Conservation (phyloP, 2,329 filamentous ascomycete genomes). For the Fusarium lateritium region DNA sequence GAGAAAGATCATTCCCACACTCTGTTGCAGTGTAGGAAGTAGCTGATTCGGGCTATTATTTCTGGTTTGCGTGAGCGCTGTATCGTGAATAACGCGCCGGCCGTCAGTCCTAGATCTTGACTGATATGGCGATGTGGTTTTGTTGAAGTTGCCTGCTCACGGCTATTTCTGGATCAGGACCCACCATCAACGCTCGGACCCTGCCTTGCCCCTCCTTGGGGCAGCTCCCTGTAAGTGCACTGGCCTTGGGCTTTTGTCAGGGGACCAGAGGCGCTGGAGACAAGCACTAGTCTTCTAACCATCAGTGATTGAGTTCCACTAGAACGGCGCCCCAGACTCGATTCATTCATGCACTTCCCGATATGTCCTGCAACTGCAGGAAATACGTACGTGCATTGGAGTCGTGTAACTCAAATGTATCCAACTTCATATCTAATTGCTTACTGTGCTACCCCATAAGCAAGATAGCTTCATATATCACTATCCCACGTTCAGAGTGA, state of each 20-base stretch:
- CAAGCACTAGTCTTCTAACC: constrained; percentile 15
- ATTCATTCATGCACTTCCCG: constrained; percentile 22
- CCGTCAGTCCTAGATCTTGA: constrained; percentile 13
- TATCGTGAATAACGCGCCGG: constrained; percentile 4
- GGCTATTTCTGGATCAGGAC: constrained; percentile 43
- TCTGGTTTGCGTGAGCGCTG: constrained; percentile 1
- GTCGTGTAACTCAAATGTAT: constrained; percentile 26
- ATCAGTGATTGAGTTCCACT: constrained; percentile 38
- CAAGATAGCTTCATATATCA: constrained; percentile 5
- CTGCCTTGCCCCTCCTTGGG: constrained; percentile 17
- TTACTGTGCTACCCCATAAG: constrained; percentile 4
- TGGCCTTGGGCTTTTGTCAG: constrained; percentile 20
- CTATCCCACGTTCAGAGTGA: constrained; percentile 1
- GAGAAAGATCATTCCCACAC: constrained; percentile 12
- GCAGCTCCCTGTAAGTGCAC: constrained; percentile 20
- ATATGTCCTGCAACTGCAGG: constrained; percentile 35
- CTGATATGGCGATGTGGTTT: constrained; percentile 34
- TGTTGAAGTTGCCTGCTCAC: constrained; percentile 25
- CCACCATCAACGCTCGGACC: constrained; percentile 39
- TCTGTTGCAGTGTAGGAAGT: not conserved
- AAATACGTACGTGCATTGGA: constrained; percentile 40
- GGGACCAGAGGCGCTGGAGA: constrained; percentile 26
- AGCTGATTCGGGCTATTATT: constrained; percentile 18
- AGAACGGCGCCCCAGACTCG: constrained; percentile 13
- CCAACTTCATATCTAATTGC: constrained; percentile 9